Evolutionary conservation across 306 rosid species (phyloP).

Genomic region (Pyrus communis): DNA sequence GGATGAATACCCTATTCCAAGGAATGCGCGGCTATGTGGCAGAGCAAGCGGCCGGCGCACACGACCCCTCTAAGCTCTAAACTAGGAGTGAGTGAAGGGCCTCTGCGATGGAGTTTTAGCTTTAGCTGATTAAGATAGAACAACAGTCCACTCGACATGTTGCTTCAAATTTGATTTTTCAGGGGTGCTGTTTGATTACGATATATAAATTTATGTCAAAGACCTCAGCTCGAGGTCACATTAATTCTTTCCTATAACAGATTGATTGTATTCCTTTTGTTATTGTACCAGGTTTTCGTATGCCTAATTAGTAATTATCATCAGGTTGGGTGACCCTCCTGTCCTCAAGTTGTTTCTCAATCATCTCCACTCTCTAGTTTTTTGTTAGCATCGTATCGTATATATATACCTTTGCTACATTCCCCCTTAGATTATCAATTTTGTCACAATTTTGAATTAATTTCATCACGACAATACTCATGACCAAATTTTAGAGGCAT

Average conservation of each 20-base stretch:
- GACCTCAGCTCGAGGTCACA: not conserved
- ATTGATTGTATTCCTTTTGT: not conserved
- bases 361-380: too few species aligned
- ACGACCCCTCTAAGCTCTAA: slow-evolving; percentile 50
- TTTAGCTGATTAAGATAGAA: not conserved
- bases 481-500: too few species aligned
- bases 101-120: not conserved
- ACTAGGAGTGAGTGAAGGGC: not conserved
- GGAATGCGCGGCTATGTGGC: slow-evolving; percentile 87
- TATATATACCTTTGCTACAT: not conserved
- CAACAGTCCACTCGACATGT: not conserved
- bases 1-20: slow-evolving; percentile 89
- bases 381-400: too few species aligned
- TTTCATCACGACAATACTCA: too few species aligned
- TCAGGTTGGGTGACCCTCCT: slow-evolving; percentile 15
- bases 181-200: not conserved
- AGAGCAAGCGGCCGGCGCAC: slow-evolving; percentile 77
- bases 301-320: not conserved
- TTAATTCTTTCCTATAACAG: not conserved
- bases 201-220: not conserved
- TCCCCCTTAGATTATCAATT: too few species aligned
- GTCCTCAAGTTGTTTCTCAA: not conserved
- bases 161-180: not conserved
- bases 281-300: not conserved
- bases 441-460: not conserved